Conservation (phyloP, 306 rosid genomes). For the Sphenostylis stenocarpa region DNA sequence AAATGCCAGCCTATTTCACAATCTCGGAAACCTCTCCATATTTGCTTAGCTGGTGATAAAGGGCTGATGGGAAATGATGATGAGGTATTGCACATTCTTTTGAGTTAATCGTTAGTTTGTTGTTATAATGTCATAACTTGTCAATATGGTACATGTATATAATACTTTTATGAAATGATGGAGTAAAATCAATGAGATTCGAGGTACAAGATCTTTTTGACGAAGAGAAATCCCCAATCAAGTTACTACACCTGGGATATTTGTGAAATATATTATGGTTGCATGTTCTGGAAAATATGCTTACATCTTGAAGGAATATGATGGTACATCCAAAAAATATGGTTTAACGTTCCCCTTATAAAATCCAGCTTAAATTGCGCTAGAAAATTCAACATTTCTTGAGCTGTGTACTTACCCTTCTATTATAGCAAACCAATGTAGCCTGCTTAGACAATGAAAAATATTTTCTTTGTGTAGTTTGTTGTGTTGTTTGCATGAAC, state of each 20-base stretch:
- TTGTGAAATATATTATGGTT: background rate
- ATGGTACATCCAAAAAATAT: no score
- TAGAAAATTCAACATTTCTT: background rate
- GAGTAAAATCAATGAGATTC: background rate
- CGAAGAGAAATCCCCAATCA: background rate
- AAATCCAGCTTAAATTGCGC: background rate
- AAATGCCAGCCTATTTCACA: constrained; percentile 26
- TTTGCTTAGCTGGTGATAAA: constrained; percentile 53
- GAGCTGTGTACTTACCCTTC: background rate
- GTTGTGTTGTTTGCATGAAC: background rate
- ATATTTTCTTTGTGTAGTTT: background rate
- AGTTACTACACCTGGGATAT: background rate
- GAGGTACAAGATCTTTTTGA: background rate
- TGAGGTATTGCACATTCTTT: constrained; percentile 50
- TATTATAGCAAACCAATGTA: background rate
- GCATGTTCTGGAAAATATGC: background rate
- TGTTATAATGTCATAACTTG: background rate
- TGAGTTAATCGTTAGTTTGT: background rate
- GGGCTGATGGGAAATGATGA: constrained; percentile 46
- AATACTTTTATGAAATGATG: constrained; percentile 7
- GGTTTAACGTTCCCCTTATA: background rate
- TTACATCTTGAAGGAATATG: no score
- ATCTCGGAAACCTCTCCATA: constrained; percentile 32
- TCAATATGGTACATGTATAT: background rate
- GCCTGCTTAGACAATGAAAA: background rate